phyloP scores from a whole-genome alignment of 345 rosid species.

The Pseudoturritis turrita region DNA sequence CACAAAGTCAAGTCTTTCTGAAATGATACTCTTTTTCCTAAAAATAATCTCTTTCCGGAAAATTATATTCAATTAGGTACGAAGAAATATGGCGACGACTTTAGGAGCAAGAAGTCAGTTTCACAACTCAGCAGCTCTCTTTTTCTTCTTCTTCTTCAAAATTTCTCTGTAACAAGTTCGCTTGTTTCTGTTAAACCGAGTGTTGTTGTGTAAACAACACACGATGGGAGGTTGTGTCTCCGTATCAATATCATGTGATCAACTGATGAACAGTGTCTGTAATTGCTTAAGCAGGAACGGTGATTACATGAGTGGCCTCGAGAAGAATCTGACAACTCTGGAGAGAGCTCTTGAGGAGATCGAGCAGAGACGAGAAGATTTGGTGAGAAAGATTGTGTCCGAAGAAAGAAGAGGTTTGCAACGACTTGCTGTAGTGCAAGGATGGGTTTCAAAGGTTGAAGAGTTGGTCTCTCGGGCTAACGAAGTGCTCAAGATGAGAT shows the following conservation, averaged over 20 bases:
- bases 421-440: not conserved
- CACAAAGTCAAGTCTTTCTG: too few relatives aligned
- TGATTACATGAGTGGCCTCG: not conserved
- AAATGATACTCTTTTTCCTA: too few relatives aligned
- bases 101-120: too few relatives aligned
- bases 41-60: too few relatives aligned
- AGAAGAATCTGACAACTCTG: not conserved
- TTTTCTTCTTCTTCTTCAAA: too few relatives aligned
- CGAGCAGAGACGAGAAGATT: not conserved
- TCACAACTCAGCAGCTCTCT: too few relatives aligned
- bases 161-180: too few relatives aligned
- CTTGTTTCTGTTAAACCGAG: too few relatives aligned
- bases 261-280: not conserved
- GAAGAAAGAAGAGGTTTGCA: not conserved
- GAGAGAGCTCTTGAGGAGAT: not conserved
- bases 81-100: too few relatives aligned
- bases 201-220: not conserved
- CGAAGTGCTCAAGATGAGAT: too few relatives aligned
- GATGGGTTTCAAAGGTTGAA: not conserved
- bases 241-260: not conserved
- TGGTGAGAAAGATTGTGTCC: not conserved
- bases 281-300: not conserved
- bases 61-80: too few relatives aligned
- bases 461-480: too few relatives aligned
- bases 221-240: not conserved